These are phyloP conservation scores for Aspergillus egyptiacus DNA, from an alignment of 495 filamentous ascomycete genomes.

Conservation along the genomic window DNA sequence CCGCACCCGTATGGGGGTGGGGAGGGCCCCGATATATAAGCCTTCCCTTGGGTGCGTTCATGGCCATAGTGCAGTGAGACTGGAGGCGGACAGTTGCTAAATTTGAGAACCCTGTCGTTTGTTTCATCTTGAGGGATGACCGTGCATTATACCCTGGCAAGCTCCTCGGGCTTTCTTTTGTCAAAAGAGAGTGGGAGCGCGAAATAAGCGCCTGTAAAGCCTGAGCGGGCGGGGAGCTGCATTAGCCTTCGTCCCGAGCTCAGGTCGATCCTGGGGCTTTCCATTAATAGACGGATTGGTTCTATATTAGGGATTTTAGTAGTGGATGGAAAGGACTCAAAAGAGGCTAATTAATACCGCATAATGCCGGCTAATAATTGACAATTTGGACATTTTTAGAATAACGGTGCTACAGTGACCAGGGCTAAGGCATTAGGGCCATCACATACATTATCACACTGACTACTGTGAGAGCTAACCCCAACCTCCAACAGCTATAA, in stretches of 20 bases:
- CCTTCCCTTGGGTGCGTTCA: too few relatives aligned
- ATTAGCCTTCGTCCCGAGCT: conserved; percentile 1
- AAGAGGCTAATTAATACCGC: background rate
- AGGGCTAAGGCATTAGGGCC: too few relatives aligned
- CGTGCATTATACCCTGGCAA: background rate
- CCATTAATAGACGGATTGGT: background rate
- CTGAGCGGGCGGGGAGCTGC: conserved; percentile 3
- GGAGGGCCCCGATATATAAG: too few relatives aligned
- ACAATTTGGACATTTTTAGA: conserved; percentile 7
- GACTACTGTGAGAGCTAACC: too few relatives aligned
- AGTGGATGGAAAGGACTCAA: background rate
- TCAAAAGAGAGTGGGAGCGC: background rate
- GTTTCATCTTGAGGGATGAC: background rate
- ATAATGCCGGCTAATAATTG: conserved; percentile 5
- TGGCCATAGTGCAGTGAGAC: too few relatives aligned
- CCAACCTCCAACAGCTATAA: conserved; percentile 1
- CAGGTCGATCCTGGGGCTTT: background rate
- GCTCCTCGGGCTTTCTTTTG: background rate
- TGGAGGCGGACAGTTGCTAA: too few relatives aligned
- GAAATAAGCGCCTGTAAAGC: conserved; percentile 2
- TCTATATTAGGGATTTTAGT: conserved; percentile 9
- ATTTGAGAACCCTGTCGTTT: background rate
- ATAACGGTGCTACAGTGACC: too few relatives aligned
- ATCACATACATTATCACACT: conserved; percentile 3
- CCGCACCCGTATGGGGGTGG: background rate